Conservation (phyloP, 2,329 filamentous ascomycete genomes). For the Aspergillus quadrilineatus region DNA sequence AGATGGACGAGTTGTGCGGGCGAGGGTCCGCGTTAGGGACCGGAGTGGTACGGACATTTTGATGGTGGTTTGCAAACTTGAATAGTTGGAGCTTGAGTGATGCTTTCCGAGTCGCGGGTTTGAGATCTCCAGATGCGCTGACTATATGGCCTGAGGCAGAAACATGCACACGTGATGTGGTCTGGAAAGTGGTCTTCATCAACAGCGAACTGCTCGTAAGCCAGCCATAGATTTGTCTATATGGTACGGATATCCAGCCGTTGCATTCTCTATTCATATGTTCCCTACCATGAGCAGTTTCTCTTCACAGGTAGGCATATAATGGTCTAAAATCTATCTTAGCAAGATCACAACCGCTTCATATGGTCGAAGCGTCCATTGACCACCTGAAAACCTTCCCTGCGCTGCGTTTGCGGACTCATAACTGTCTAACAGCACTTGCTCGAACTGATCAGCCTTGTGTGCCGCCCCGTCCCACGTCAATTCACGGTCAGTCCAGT, state of each 20-base stretch:
- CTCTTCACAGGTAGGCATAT: background rate
- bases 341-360: constrained; percentile 30
- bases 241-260: background rate
- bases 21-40: constrained; percentile 18
- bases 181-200: background rate
- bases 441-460: constrained; percentile 26
- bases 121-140: constrained; percentile 17
- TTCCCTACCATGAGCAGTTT: background rate
- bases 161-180: constrained; percentile 11
- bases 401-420: constrained; percentile 21
- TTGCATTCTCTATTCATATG: background rate
- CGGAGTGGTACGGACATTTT: constrained; percentile 29
- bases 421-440: constrained; percentile 36
- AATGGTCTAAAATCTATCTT: background rate
- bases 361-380: constrained; percentile 35
- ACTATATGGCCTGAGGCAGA: constrained; percentile 15
- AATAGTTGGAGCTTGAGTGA: constrained; percentile 4
- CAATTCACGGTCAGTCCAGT: constrained; percentile 34
- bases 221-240: background rate
- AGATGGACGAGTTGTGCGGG: constrained; percentile 16
- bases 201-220: too few species aligned
- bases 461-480: constrained; percentile 34
- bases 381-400: constrained; percentile 24
- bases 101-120: constrained; percentile 10
- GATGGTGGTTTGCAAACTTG: background rate